Evolutionary conservation across 139 green algal species (phyloP).

Genomic region (Pycnococcus provasolii): DNA sequence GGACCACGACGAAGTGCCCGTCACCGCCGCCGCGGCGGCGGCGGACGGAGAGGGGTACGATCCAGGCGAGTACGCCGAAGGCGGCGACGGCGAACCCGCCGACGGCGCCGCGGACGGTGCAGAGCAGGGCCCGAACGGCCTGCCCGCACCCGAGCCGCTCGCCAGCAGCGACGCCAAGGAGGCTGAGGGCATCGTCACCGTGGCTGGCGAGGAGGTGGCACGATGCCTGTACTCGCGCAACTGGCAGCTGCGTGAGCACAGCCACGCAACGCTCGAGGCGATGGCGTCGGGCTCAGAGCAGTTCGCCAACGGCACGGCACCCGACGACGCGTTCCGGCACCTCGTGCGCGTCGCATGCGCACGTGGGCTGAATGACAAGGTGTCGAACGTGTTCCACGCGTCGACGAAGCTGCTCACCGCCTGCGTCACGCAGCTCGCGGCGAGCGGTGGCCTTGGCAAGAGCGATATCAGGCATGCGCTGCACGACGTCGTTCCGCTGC

Average conservation of each 20-base stretch:
- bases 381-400: conserved; percentile 49
- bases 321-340: too few species aligned
- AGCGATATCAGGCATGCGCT: conserved; percentile 4
- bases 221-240: conserved; percentile 52
- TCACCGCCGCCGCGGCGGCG: neutral
- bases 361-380: conserved; percentile 31
- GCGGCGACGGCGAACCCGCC: neutral
- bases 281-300: neutral
- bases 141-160: conserved; percentile 56
- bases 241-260: conserved; percentile 63
- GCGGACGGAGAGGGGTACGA: neutral
- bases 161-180: conserved; percentile 35
- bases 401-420: conserved; percentile 30
- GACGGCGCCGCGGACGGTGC: conserved; percentile 10
- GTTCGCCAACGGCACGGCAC: too few species aligned
- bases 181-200: conserved; percentile 39
- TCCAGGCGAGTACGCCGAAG: neutral
- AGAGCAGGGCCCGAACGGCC: conserved; percentile 49
- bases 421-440: conserved; percentile 6
- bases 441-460: conserved; percentile 9
- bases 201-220: conserved; percentile 56
- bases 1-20: neutral
- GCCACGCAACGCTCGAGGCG: conserved; percentile 43
- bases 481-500: neutral
- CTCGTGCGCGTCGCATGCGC: too few species aligned